Evolutionary conservation across 805 yeast species (phyloP), one percentile per base, ranked within the genome.

Genomic region (Saturnispora sanitii): DNA sequence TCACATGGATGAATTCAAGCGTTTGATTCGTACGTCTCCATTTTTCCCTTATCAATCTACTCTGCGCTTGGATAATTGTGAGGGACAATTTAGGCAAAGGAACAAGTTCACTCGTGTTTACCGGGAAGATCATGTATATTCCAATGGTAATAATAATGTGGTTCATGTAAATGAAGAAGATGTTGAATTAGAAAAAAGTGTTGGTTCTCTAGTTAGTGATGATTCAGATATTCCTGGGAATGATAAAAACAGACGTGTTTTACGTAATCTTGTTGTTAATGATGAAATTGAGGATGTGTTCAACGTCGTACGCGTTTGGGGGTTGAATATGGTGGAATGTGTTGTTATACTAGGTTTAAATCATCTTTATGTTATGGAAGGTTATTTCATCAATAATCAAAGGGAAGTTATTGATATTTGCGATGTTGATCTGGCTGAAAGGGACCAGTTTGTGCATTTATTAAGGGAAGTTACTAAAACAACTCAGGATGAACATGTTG

Each of bases 241-340:
- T 46, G 94, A 84, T 54, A 76, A 75, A 50, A 83, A 85, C 54
- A 62, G 94, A 41, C 81, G 79, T 51, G 80, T 86, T 1, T 60
- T 85, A 17, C 68, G 88, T 43, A 73, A 83, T 49, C 61, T 86
- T 41, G 77, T 64, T 49, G 70, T 75, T 38, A 82, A 82, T 13
- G 96, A 86, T 55, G 70, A 69, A 35, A 82, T 87, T 19, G 70
- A 65, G n/a, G 73, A 74, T 12, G 60, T 86, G 15, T 79, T 84
- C 79, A 86, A 86, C 54, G 77, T 82, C 1, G 75, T 88, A 41
- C 75, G 77, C 37, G 73, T 87, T 17, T 62, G 79, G 43, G 95
- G 95, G 0, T 61, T 86, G n/a, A 83, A 78, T 23, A 77, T 87
- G 2, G 64, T 71, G 15, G 94, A 85, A 52, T 83, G 90, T 13